These are phyloP conservation scores for Intubia oerlemansii DNA, from an alignment of 2,329 filamentous ascomycete species.

Conservation along the genomic window DNA sequence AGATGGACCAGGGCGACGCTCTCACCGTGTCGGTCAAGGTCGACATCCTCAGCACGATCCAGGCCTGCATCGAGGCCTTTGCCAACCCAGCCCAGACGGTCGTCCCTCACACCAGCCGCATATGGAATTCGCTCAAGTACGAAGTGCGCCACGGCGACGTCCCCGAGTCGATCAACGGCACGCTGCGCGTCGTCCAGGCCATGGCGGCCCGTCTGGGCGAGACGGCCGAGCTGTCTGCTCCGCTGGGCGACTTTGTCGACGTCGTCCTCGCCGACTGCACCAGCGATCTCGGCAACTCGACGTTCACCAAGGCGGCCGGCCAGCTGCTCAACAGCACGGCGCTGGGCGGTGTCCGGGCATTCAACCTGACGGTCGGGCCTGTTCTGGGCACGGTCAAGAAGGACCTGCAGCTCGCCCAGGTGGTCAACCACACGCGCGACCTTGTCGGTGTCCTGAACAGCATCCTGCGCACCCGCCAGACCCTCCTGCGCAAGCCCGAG, in stretches of 20 bases:
- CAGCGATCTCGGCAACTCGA: conserved; percentile 28
- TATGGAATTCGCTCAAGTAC: conserved; percentile 40
- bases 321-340: conserved; percentile 28
- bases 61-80: conserved; percentile 29
- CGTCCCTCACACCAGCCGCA: conserved; percentile 24
- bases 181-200: conserved; percentile 29
- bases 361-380: conserved; percentile 23
- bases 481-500: conserved; percentile 12
- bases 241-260: conserved; percentile 6
- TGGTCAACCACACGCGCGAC: conserved; percentile 26
- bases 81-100: conserved; percentile 23
- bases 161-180: conserved; percentile 33
- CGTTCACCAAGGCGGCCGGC: conserved; percentile 29
- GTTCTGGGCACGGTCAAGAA: conserved; percentile 26
- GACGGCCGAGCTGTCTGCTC: conserved; percentile 11
- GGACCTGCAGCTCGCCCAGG: conserved; percentile 27
- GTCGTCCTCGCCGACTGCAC: conserved; percentile 29
- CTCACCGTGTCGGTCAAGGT: conserved; percentile 37
- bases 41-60: conserved; percentile 33
- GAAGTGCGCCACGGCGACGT: conserved; percentile 40
- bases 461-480: conserved; percentile 23
- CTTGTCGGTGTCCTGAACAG: conserved; percentile 29
- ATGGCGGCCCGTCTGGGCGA: conserved; percentile 20
- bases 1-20: conserved; percentile 36
- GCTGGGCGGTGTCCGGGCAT: conserved; percentile 24